Conservation (phyloP, 2,329 filamentous ascomycete genomes). For the Penicillium olsonii region DNA sequence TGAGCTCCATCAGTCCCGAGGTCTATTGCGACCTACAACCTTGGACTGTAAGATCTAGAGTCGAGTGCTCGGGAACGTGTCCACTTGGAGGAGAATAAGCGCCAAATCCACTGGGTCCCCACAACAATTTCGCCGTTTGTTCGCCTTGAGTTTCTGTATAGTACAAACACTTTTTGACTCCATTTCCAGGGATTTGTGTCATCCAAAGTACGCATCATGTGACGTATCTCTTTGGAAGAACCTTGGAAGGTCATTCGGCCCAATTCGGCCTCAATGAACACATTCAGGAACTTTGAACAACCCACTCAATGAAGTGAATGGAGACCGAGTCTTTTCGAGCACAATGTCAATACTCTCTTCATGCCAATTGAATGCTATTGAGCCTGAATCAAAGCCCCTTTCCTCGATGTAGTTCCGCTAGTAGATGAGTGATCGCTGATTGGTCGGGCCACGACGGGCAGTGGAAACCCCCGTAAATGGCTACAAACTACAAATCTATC, state of each 20-base stretch:
- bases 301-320: neutral
- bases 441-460: constrained; percentile 7
- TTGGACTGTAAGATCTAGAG: too few relatives aligned
- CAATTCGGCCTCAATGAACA: neutral
- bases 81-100: neutral
- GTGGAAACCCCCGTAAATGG: constrained; percentile 1
- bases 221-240: neutral
- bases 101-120: neutral
- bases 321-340: neutral
- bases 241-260: neutral
- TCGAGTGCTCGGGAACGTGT: neutral
- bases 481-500: constrained; percentile 28
- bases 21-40: too few relatives aligned
- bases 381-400: constrained; percentile 7
- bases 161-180: neutral
- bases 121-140: neutral
- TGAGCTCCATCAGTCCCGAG: too few relatives aligned
- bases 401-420: constrained; percentile 10
- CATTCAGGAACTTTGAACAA: neutral
- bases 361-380: neutral
- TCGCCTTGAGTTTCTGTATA: neutral
- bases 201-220: constrained; percentile 8
- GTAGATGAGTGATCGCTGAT: constrained; percentile 9
- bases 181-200: neutral
- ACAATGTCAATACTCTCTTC: neutral